A percentile compares a stretch with the other conserved stretches of the same genome.
These are phyloP conservation scores for Vaccinium myrtillus DNA, from an alignment of 148 eudicot species.

Conservation along the genomic window DNA sequence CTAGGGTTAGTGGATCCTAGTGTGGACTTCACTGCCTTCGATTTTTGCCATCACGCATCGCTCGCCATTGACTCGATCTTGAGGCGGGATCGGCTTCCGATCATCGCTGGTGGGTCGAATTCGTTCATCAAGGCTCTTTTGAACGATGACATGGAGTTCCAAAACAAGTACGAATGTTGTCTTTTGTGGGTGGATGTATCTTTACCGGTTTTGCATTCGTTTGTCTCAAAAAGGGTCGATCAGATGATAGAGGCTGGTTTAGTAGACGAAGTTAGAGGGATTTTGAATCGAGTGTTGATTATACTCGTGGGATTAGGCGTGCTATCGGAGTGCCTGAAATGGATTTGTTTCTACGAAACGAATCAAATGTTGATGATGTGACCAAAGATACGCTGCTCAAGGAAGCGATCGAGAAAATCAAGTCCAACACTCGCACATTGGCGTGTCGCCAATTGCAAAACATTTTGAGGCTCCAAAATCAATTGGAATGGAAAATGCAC, in stretches of 20 bases:
- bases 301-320: conserved; percentile 59
- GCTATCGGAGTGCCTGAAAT: conserved; percentile 91
- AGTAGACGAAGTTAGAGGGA: conserved; percentile 55
- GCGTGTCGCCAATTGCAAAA: conserved; percentile 63
- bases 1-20: conserved; percentile 55
- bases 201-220: conserved; percentile 42
- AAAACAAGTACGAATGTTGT: conserved; percentile 59
- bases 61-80: conserved; percentile 53
- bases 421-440: conserved; percentile 57
- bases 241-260: conserved; percentile 61
- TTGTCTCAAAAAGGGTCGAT: conserved; percentile 72
- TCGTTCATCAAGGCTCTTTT: conserved; percentile 71
- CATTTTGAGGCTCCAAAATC: conserved; percentile 51
- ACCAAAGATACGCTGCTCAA: conserved; percentile 34
- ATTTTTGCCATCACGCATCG: conserved; percentile 57
- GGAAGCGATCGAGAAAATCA: conserved; percentile 59
- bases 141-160: conserved; percentile 54
- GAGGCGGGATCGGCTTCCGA: conserved; percentile 54
- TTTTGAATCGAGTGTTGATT: conserved; percentile 49
- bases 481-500: conserved; percentile 61
- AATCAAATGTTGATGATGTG: conserved; percentile 30
- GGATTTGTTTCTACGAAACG: conserved; percentile 49
- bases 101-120: conserved; percentile 93
- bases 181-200: conserved; percentile 80
- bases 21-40: conserved; percentile 50